Conservation (phyloP, 164 flowering plant species). For the Macadamia tetraphylla region DNA sequence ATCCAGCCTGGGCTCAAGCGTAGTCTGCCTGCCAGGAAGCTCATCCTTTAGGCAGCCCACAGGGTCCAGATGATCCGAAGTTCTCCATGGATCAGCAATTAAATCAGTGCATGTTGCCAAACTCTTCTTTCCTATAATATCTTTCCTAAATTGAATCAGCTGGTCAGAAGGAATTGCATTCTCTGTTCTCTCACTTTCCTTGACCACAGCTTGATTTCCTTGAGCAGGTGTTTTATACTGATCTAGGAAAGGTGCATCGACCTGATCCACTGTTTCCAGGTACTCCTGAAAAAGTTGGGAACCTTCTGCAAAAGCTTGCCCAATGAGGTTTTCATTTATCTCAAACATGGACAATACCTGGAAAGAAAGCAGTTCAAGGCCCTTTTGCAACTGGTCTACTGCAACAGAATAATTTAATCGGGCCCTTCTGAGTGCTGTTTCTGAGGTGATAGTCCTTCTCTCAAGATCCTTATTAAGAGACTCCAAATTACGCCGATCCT, state of each 20-base stretch:
- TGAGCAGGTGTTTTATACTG: constrained; percentile 5
- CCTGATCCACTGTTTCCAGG: constrained; percentile 16
- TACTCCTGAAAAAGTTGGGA: constrained; percentile 27
- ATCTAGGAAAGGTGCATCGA: constrained; percentile 9
- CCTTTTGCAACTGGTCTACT: constrained; percentile 78
- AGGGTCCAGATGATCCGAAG: constrained; percentile 6
- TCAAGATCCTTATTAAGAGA: constrained; percentile 73
- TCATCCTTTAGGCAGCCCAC: constrained; percentile 7
- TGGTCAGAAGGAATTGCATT: constrained; percentile 2
- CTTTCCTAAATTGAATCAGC: not conserved
- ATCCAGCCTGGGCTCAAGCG: constrained; percentile 10
- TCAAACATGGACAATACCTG: constrained; percentile 90
- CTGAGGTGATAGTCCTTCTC: constrained; percentile 65
- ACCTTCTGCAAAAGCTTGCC: constrained; percentile 58
- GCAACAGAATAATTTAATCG: constrained; percentile 84
- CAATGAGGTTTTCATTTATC: constrained; percentile 80
- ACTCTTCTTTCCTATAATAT: constrained; percentile 2
- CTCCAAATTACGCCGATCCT: constrained; percentile 51
- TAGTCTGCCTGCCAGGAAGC: constrained; percentile 1
- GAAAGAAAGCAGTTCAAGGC: constrained; percentile 78
- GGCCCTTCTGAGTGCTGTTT: constrained; percentile 75
- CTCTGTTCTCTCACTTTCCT: constrained; percentile 1
- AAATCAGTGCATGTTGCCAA: not conserved
- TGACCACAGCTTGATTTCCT: not conserved
- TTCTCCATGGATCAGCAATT: not conserved